Base-by-base conservation (phyloP, 345 rosid species). In the Punica granatum region DNA sequence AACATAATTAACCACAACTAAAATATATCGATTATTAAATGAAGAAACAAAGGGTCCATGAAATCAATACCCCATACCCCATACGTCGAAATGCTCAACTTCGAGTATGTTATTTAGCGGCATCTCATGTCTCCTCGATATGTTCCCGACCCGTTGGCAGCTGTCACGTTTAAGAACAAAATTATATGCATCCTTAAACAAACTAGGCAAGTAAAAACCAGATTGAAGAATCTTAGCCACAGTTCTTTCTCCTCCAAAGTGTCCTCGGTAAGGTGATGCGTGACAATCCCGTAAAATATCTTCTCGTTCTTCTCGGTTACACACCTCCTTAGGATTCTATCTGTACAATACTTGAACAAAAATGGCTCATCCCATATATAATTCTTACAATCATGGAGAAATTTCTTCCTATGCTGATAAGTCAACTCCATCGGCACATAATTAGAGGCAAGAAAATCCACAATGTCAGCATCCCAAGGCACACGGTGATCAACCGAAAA, bases 51-150 rank as follows among this genome's bases (percentile, higher is more conserved):
- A 68, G 0, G n/a, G 49, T 3, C 65, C 72, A 23, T 63, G 37
- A 73, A 73, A 31, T 69, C 32, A 2, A n/a, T n/a, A n/a, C n/a
- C n/a, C n/a, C n/a, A 58, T 69, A 0, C 70, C 69, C 67, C 67
- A 63, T 8, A 69, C 25, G 33, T 72, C 66, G 31, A 72, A 66
- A 23, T 66, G 16, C 36, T 71, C 56, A 4, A 39, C 53, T 6
- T 51, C 44, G 1, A 21, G 5, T 16, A 70, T 64, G 26, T 23
- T 43, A n/a, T 21, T 74, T 53, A 44, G 33, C 6, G 71, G 67
- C 48, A 74, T 74, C 21, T 74, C 41, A 66, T 70, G 7, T 31
- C 15, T 44, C 31, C 19, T 35, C 1, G 67, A 69, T 12, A 74
- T 70, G 7, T 66, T 69, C 0, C 70, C 44, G 3, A 14, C 11